Evolutionary conservation across 2,329 filamentous ascomycete species (phyloP), one percentile per base, ranked within the genome.

Genomic region (Venturia oleaginea): DNA sequence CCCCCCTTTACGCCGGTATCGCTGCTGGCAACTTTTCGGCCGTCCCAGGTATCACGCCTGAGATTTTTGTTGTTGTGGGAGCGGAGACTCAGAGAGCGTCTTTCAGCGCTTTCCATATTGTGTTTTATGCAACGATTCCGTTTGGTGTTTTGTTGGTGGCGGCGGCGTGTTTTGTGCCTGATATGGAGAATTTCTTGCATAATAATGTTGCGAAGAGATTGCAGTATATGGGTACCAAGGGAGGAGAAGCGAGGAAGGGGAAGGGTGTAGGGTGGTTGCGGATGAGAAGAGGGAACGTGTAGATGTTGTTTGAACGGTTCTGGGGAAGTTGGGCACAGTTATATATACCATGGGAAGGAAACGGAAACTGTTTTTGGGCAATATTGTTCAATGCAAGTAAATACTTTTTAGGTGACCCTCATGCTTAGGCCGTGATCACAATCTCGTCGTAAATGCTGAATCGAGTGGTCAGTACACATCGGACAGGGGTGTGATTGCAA

Each of bases 81-180:
- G 63, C 37, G 4, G 68, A 68, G 15, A 66, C 68, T 1, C 57
- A 62, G 27, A 64, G 68, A n/a, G 70, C 71, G 17, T 72, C 70
- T 34, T 55, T 63, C n/a, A 32, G 61, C 8, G 61, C 59, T 17
- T 66, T 66, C 46, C 48, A 63, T 27, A 51, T 55, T n/a, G 69
- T 72, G 19, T 70, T 72, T 46, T 71, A 69, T 62, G 68, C 70
- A 7, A 70, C 70, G 17, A 70, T 72, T 67, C 69, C 70, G 4
- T 71, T 71, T 67, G 67, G 70, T 24, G 67, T 67, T 11, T 13
- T 70, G 46, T 62, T 71, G 13, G 69, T 70, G 54, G n/a, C 68
- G 19, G 68, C 69, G 43, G 65, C 67, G 4, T 65, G 42, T 19
- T 51, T 70, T 61, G 66, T 65, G n/a, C 69, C 70, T 13, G 69